Conservation (phyloP, 2,329 filamentous ascomycete species). For the Phyllosticta citriasiana region DNA sequence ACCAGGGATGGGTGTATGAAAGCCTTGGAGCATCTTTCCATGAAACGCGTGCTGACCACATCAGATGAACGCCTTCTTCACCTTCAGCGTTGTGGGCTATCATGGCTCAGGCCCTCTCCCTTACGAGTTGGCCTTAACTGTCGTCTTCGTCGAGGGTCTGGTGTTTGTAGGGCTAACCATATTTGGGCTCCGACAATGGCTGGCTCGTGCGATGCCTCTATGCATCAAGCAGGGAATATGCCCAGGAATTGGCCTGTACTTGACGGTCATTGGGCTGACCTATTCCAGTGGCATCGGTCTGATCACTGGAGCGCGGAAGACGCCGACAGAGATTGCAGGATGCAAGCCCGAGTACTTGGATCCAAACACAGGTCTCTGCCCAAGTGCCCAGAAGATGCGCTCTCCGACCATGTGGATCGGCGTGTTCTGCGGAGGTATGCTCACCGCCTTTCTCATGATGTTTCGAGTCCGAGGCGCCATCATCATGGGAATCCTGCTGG, state of each 20-base stretch:
- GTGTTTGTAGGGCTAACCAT: conserved; percentile 72
- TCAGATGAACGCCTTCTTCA: conserved; percentile 70
- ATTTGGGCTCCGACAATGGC: conserved; percentile 63
- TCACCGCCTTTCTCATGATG: conserved; percentile 73
- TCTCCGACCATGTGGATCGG: conserved; percentile 79
- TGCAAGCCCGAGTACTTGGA: conserved; percentile 47
- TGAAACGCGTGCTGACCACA: neutral
- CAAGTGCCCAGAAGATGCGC: conserved; percentile 62
- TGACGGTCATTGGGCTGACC: conserved; percentile 65
- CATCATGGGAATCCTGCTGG: conserved; percentile 71
- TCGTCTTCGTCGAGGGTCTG: conserved; percentile 81
- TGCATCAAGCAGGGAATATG: conserved; percentile 82
- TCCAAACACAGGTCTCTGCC: conserved; percentile 48
- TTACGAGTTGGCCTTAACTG: conserved; percentile 67
- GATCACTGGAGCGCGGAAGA: conserved; percentile 56
- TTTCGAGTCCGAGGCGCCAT: conserved; percentile 82
- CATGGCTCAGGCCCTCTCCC: conserved; percentile 65
- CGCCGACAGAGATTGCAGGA: conserved; percentile 66
- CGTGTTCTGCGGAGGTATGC: conserved; percentile 73
- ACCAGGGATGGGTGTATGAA: conserved; percentile 55
- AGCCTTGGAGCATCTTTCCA: neutral
- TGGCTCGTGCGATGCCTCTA: conserved; percentile 67
- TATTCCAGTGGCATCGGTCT: conserved; percentile 77
- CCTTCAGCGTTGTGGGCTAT: conserved; percentile 69
- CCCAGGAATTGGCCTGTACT: conserved; percentile 75